phyloP scores from a whole-genome alignment of 257 asterid genomes.

The Rehmannia glutinosa region DNA sequence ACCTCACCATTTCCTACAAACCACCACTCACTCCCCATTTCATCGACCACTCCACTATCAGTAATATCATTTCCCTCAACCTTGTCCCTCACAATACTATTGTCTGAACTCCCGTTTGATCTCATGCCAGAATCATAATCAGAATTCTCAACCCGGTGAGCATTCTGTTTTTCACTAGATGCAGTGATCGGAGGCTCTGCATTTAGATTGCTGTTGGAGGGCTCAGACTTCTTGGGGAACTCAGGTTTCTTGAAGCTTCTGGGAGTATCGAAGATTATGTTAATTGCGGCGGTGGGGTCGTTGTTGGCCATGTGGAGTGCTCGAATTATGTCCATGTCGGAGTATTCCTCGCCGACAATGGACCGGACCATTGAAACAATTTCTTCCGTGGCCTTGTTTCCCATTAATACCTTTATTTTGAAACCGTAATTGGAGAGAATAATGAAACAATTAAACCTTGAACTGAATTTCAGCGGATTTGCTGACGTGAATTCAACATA shows the following conservation, averaged over 20 bases:
- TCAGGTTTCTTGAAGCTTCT: conserved; percentile 43
- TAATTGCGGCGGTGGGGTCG: conserved; percentile 86
- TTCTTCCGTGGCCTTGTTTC: conserved; percentile 59
- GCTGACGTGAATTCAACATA: not conserved
- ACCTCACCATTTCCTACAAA: conserved; percentile 67
- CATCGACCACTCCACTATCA: conserved; percentile 25
- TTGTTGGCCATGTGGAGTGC: conserved; percentile 95
- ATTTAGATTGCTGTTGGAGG: conserved; percentile 16
- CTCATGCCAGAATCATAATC: conserved; percentile 10
- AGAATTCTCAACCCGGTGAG: conserved; percentile 1
- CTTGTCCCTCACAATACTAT: conserved; percentile 24
- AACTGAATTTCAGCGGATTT: conserved; percentile 7
- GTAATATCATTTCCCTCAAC: conserved; percentile 14
- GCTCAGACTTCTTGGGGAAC: conserved; percentile 24
- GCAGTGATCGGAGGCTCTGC: conserved; percentile 19
- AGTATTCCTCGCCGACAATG: conserved; percentile 65
- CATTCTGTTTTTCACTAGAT: conserved; percentile 9
- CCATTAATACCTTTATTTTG: conserved; percentile 36
- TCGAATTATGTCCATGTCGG: conserved; percentile 86
- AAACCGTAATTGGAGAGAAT: not conserved
- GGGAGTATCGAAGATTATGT: conserved; percentile 78
- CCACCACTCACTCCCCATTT: conserved; percentile 82
- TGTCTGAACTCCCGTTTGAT: conserved; percentile 19
- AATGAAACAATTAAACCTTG: not conserved
- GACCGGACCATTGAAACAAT: conserved; percentile 68